Evolutionary conservation across 768 basidiomycete genomes (phyloP), one percentile per base, ranked within the genome.

Genomic region (Lactarius indigo): DNA sequence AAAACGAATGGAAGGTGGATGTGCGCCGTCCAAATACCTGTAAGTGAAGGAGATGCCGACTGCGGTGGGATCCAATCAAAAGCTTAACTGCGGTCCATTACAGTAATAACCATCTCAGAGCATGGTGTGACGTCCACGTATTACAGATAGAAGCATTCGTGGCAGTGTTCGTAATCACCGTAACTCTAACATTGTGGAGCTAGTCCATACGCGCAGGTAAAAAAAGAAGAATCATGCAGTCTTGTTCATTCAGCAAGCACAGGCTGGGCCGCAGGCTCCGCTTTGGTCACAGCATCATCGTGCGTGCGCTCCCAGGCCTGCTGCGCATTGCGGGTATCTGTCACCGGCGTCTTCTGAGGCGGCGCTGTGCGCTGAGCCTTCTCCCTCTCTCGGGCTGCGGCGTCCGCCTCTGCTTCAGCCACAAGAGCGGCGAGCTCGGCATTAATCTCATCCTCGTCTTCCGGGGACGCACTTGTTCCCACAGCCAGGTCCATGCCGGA

Each of bases 381-480:
- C 42, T 72, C 68, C 58, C 50, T 52, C 13, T 33, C 58, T 26
- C 41, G 66, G 3, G 37, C 55, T 37, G 72, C 70, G n/a, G 69
- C 77, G 31, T 72, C 70, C 20, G 69, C 77, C 69, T 82, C 76
- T 20, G 73, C 77, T 66, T 83, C 82, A 72, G 76, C 73, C 23
- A 84, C 80, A 68, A 96, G 76, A 42, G 76, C 83, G 58, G 78
- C 80, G 73, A 91, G 78, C 75, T 96, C 93, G 57, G 79, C 82
- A 74, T 88, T 87, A 56, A 94, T 68, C 59, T 85, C 83, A 0
- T 80, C 79, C 28, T 87, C 84, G 59, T 83, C 83, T 8, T 80
- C 79, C 1, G 73, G 72, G 12, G 80, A 80, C 0, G 72, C 82
- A 13, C 86, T 72, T 1, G 86, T 87, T 42, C 62, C 60, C 15